Evolutionary conservation across 805 yeast genomes (phyloP).

Genomic region (Candida anglica): DNA sequence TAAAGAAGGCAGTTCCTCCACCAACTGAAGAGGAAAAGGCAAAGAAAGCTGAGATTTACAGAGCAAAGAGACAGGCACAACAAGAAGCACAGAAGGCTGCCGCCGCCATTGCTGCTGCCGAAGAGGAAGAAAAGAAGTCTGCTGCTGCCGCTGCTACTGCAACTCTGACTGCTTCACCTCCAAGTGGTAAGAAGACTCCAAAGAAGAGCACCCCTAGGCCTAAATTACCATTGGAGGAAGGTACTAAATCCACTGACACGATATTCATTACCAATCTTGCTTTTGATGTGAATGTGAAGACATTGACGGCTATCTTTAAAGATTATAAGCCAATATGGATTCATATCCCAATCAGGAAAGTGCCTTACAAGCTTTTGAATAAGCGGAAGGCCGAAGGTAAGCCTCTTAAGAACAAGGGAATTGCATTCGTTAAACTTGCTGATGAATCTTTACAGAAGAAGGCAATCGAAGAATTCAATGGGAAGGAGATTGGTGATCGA

Average conservation of each 20-base stretch:
- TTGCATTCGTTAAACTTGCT: slow-evolving; percentile 60
- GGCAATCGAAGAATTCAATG: slow-evolving; percentile 73
- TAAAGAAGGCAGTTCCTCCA: slow-evolving; percentile 53
- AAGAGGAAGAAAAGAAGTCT: slow-evolving; percentile 7
- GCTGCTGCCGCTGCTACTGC: slow-evolving; percentile 10
- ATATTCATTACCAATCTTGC: slow-evolving; percentile 61
- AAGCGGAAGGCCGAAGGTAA: slow-evolving; percentile 43
- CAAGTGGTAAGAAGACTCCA: slow-evolving; percentile 2
- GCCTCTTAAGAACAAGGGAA: slow-evolving; percentile 49
- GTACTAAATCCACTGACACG: slow-evolving; percentile 53
- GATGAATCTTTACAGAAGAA: slow-evolving; percentile 58
- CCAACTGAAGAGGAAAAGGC: slow-evolving; percentile 42
- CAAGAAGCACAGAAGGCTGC: slow-evolving; percentile 16
- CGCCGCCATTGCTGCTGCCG: slow-evolving; percentile 9
- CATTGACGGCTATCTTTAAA: slow-evolving; percentile 42
- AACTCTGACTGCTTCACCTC: slow-evolving; percentile 1
- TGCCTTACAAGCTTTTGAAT: slow-evolving; percentile 41
- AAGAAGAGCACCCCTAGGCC: slow-evolving; percentile 6
- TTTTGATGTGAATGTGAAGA: slow-evolving; percentile 43
- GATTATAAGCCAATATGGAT: slow-evolving; percentile 54
- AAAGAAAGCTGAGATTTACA: slow-evolving; percentile 30
- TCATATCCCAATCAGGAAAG: slow-evolving; percentile 51
- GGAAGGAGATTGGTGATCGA: slow-evolving; percentile 62
- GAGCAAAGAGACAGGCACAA: slow-evolving; percentile 20
- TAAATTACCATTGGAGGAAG: slow-evolving; percentile 26